Evolutionary conservation across 1,284 basidiomycete genomes (phyloP), one percentile per base, ranked within the genome.

Genomic region (Moniliella sp.): DNA sequence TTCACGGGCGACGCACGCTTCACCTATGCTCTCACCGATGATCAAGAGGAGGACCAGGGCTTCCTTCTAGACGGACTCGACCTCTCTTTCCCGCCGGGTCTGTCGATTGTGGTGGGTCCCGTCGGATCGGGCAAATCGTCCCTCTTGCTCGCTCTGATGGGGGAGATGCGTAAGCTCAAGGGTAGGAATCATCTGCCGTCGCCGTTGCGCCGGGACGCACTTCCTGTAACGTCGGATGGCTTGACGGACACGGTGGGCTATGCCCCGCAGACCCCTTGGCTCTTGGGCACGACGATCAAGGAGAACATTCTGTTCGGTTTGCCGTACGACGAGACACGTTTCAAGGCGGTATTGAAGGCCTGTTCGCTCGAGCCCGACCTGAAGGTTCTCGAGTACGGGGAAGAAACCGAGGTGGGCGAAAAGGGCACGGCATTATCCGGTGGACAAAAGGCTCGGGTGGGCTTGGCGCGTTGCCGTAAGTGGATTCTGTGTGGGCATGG

Each of bases 281-380:
- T 91, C 19, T 74, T 82, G 35, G 91, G 91, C 55, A 83, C 81
- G 0, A 80, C 78, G 3, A 83, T 94, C 61, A 76, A 76, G 68
- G 80, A 88, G 30, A 94, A 93, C 47, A 88, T 93, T 42, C 62
- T 91, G 14, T 94, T 94, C 62, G 78, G 75, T 36, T 65, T 81
- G 15, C 80, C 80, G 0, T 81, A 70, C 45, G 69, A 81, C 40
- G 71, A 75, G 47, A 69, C 73, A 31, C 70, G 83, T 2, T 88
- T 88, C 51, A 65, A 71, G 32, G 70, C 69, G 38, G 80, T 79
- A 1, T 61, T 91, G 5, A 74, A 78, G 51, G 78, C 77, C 5
- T 86, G 80, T 51, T 76, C 78, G 0, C 62, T 88, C 28, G 65
- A 75, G 17, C 70, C 69, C 25, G 88, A 97, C 57, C 67, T 94